These are phyloP conservation scores for Stagonosporopsis tanaceti DNA, from an alignment of 2,329 filamentous ascomycete species.

Conservation along the genomic window DNA sequence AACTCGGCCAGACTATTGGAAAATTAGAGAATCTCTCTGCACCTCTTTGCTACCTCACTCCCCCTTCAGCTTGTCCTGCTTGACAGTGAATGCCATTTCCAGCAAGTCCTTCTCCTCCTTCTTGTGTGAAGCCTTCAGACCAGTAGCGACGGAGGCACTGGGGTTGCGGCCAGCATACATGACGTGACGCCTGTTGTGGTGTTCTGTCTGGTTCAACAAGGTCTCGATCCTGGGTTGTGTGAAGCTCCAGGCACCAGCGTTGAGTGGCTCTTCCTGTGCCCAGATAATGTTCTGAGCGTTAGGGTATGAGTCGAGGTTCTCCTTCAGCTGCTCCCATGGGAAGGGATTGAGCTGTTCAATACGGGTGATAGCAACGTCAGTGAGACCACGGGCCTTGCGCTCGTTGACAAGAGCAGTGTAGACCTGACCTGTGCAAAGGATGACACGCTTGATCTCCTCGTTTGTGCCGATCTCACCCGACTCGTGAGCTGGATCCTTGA, in stretches of 20 bases:
- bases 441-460: constrained; percentile 90
- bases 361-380: constrained; percentile 91
- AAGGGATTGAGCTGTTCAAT: constrained; percentile 98
- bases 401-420: constrained; percentile 91
- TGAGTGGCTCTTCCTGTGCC: constrained; percentile 97
- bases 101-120: constrained; percentile 93
- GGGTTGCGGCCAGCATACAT: constrained; percentile 96
- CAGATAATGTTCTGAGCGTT: constrained; percentile 98
- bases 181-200: constrained; percentile 93
- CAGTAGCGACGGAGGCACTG: constrained; percentile 91
- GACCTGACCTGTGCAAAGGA: constrained; percentile 94
- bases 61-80: constrained; percentile 72
- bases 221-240: constrained; percentile 98
- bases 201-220: constrained; percentile 87
- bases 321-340: constrained; percentile 95
- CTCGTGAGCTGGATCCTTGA: constrained; percentile 86
- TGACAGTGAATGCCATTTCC: constrained; percentile 68
- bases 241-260: constrained; percentile 96
- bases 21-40: constrained; percentile 10
- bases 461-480: constrained; percentile 75
- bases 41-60: constrained; percentile 54
- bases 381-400: constrained; percentile 84
- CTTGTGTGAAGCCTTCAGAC: constrained; percentile 84
- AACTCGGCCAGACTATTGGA: constrained; percentile 16
- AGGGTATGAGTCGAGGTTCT: constrained; percentile 95